Evolutionary conservation across 169 alveolate species (phyloP).

Genomic region (Eimeria necatrix): DNA sequence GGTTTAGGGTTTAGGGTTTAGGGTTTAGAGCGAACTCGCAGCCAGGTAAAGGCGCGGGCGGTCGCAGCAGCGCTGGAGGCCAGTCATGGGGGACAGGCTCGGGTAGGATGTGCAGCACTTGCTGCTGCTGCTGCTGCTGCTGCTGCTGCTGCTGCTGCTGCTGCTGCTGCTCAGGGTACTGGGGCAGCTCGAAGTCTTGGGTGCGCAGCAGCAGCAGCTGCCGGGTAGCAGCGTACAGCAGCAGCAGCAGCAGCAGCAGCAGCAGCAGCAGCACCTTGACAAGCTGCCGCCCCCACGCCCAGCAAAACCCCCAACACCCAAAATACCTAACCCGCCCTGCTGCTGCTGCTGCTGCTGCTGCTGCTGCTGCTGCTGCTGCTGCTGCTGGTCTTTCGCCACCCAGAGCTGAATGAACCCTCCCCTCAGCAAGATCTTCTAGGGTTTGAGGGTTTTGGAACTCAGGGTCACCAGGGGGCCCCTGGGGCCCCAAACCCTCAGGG

Average conservation of each 20-base stretch:
- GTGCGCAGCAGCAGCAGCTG: constrained; percentile 22
- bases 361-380: constrained; percentile 37
- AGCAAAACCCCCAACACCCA: too few relatives aligned
- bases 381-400: neutral
- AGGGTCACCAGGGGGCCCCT: too few relatives aligned
- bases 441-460: too few relatives aligned
- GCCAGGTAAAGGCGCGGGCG: neutral
- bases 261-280: neutral
- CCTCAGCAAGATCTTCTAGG: too few relatives aligned
- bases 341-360: constrained; percentile 8
- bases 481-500: too few relatives aligned
- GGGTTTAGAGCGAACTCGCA: neutral
- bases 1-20: neutral
- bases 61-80: neutral
- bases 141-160: constrained; percentile 46
- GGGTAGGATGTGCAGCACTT: neutral
- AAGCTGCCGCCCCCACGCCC: neutral
- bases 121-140: constrained; percentile 31
- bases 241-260: constrained; percentile 17
- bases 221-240: neutral
- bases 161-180: neutral
- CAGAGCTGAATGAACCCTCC: too few relatives aligned
- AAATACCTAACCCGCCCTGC: neutral
- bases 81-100: neutral
- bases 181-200: neutral